Conservation (phyloP, 2,329 filamentous ascomycete genomes). For the Fusarium sterilihyphosum region DNA sequence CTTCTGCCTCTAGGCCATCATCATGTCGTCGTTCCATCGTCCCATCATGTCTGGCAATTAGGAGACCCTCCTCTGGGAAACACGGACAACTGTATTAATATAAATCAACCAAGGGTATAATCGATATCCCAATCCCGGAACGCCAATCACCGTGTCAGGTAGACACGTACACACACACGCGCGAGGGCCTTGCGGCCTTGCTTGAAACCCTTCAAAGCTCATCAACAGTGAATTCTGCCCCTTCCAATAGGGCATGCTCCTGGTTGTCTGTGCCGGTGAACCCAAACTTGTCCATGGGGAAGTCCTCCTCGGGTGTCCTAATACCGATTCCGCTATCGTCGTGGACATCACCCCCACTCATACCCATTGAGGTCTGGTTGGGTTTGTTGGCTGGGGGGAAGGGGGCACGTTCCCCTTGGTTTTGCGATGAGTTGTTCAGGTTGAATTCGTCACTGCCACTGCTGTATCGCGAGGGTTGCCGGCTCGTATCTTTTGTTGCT, state of each 20-base stretch:
- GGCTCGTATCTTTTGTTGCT: slow-evolving; percentile 49
- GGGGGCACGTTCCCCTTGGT: slow-evolving; percentile 60
- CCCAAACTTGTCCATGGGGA: slow-evolving; percentile 68
- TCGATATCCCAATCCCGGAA: slow-evolving; percentile 36
- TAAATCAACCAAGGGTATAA: slow-evolving; percentile 40
- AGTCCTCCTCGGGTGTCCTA: slow-evolving; percentile 72
- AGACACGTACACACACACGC: neutral
- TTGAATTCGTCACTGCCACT: slow-evolving; percentile 58
- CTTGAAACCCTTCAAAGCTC: slow-evolving; percentile 26
- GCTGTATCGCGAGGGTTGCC: slow-evolving; percentile 53
- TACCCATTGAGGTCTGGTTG: slow-evolving; percentile 52
- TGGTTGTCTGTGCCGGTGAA: slow-evolving; percentile 53
- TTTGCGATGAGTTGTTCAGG: slow-evolving; percentile 56
- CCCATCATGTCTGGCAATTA: slow-evolving; percentile 44
- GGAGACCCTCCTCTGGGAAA: slow-evolving; percentile 30
- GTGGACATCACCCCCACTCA: slow-evolving; percentile 59
- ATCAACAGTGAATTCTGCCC: slow-evolving; percentile 42
- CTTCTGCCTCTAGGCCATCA: slow-evolving; percentile 22
- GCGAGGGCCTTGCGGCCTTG: neutral
- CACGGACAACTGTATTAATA: slow-evolving; percentile 34
- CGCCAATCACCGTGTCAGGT: slow-evolving; percentile 31
- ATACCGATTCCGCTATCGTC: slow-evolving; percentile 83
- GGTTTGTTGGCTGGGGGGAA: slow-evolving; percentile 58
- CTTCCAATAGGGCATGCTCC: slow-evolving; percentile 48
- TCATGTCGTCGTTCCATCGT: slow-evolving; percentile 49